Evolutionary conservation across 768 basidiomycete species (phyloP).

Genomic region (Paxillus ammoniavirescens): DNA sequence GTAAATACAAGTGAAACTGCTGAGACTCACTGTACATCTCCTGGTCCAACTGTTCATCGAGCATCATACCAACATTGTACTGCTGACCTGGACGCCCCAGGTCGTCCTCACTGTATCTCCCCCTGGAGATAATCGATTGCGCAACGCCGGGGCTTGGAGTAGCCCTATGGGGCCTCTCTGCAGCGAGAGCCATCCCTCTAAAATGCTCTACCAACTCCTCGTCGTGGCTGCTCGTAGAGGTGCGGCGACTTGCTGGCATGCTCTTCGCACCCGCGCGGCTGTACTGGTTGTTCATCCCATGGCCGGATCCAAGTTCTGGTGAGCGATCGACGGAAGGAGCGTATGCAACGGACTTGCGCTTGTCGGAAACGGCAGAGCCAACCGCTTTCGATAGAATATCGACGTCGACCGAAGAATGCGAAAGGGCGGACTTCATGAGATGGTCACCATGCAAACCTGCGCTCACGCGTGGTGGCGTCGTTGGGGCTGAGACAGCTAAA

Average conservation of each 20-base stretch:
- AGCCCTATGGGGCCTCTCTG: constrained; percentile 55
- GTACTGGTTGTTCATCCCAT: constrained; percentile 51
- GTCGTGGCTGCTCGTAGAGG: constrained; percentile 84
- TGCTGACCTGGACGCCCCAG: constrained; percentile 56
- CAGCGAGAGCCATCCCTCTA: constrained; percentile 66
- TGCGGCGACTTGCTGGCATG: constrained; percentile 90
- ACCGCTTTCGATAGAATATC: constrained; percentile 69
- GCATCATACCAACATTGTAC: constrained; percentile 85
- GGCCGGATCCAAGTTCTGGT: constrained; percentile 55
- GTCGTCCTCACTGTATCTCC: constrained; percentile 58
- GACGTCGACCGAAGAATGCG: constrained; percentile 54
- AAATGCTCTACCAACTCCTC: constrained; percentile 78
- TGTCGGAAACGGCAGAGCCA: constrained; percentile 64
- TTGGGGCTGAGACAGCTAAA: constrained; percentile 85
- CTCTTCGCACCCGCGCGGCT: constrained; percentile 81
- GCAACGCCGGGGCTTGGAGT: constrained; percentile 56
- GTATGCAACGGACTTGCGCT: constrained; percentile 85
- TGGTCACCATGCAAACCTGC: constrained; percentile 63
- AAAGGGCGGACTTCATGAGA: constrained; percentile 40
- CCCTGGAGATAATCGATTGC: constrained; percentile 53
- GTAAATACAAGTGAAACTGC: constrained; percentile 6
- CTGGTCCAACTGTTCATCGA: constrained; percentile 90
- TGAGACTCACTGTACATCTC: constrained; percentile 84
- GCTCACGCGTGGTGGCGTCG: constrained; percentile 81
- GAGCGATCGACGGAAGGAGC: constrained; percentile 75